Base-by-base conservation (phyloP, 148 eudicot species). In the Nyssa sinensis region DNA sequence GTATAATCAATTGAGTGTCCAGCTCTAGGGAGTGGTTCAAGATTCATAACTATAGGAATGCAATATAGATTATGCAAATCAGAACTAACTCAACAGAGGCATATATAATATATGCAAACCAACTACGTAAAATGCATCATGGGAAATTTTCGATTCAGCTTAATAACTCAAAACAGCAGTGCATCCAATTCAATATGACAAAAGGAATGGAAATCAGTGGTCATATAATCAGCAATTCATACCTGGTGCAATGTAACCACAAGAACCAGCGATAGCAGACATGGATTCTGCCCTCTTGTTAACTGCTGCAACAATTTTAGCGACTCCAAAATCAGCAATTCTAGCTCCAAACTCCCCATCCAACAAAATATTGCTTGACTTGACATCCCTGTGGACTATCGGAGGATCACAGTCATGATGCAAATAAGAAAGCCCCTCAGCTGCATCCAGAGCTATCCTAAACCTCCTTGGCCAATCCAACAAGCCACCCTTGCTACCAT, bases 201-300 rank as follows among this genome's bases (percentile, higher is more conserved):
- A 44, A 44, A 0, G 7, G 16, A 44, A 44, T 44, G 6, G 51
- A 44, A 44, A 44, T 3, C 7, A 55, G n/a, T 55, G 14, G 59
- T 17, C 24, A 21, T 55, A 19, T 0, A 55, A 55, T 25, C 16
- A 49, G 29, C 66, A 29, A 66, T 19, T 21, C n/a, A 41, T 84
- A 86, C 90, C 87, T 73, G 90, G 90, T 59, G 90, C 90, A 58
- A 86, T 81, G 74, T 86, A 84, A 53, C 90, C 90, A 30, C 87
- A 78, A 23, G 90, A 86, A 63, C 87, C 90, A 69, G 90, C 90
- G 65, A 86, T 82, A 0, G 67, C 78, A 28, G 90, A 86, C 90
- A 86, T 86, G 29, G 83, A 51, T 21, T 86, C 77, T 0, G 72
- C 71, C 21, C 78, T 80, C 23, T 39, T 72, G 23, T 69, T 75